A percentile compares a stretch with the other conserved stretches of the same genome.
phyloP scores from a whole-genome alignment of 1,284 basidiomycete species.

The Marasmius tenuissimus region DNA sequence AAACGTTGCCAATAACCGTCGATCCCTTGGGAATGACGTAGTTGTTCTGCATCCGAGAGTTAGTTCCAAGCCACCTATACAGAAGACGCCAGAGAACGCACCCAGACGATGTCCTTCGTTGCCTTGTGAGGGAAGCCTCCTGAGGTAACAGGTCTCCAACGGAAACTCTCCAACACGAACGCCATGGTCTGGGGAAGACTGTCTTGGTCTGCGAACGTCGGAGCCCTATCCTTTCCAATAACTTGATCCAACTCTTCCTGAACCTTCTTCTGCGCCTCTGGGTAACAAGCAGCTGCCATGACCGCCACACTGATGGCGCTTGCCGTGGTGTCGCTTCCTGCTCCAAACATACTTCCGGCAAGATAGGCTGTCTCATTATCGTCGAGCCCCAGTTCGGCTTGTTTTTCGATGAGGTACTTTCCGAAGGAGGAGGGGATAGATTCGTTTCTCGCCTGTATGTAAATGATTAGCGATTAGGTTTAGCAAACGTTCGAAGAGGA shows the following conservation, averaged over 20 bases:
- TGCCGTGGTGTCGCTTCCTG: constrained; percentile 63
- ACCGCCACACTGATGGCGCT: constrained; percentile 55
- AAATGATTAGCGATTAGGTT: background rate
- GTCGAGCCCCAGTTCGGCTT: constrained; percentile 46
- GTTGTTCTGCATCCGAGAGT: constrained; percentile 34
- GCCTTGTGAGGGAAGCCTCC: constrained; percentile 56
- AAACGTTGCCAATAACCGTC: constrained; percentile 60
- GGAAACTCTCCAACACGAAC: constrained; percentile 58
- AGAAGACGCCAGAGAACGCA: constrained; percentile 21
- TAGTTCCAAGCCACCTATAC: background rate
- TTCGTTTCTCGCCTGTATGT: constrained; percentile 33
- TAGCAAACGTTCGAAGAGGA: background rate
- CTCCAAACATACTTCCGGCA: constrained; percentile 63
- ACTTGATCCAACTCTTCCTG: constrained; percentile 62
- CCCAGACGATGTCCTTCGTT: constrained; percentile 61
- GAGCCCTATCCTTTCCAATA: constrained; percentile 55
- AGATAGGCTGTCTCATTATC: constrained; percentile 59
- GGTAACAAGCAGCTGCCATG: constrained; percentile 65
- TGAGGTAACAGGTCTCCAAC: constrained; percentile 64
- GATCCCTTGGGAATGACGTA: constrained; percentile 61
- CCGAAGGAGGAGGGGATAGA: constrained; percentile 48
- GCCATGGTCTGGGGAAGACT: constrained; percentile 56
- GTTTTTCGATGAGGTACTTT: constrained; percentile 56
- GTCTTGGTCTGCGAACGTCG: constrained; percentile 50
- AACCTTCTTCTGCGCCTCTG: constrained; percentile 52